Evolutionary conservation across 495 filamentous ascomycete genomes (phyloP).

Genomic region (Penicillium macrosclerotiorum): DNA sequence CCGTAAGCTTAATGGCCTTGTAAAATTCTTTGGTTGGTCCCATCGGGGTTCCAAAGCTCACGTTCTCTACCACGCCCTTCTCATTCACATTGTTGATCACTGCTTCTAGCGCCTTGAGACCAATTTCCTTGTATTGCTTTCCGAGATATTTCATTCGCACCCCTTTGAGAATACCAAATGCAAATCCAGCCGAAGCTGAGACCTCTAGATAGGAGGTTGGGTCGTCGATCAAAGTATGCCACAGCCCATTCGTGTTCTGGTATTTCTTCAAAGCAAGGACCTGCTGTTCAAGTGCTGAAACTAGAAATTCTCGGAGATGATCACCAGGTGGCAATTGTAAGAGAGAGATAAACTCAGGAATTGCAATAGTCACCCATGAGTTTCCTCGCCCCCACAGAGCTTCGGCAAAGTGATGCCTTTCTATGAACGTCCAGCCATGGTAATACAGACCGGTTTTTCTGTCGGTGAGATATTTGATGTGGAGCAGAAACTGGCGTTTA

Average conservation of each 20-base stretch:
- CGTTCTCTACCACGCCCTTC: too few relatives aligned
- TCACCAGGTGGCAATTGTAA: constrained; percentile 47
- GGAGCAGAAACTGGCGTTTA: too few relatives aligned
- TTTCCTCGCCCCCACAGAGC: constrained; percentile 60
- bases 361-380: constrained; percentile 60
- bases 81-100: too few relatives aligned
- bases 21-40: too few relatives aligned
- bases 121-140: too few relatives aligned
- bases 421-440: constrained; percentile 29
- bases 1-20: too few relatives aligned
- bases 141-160: too few relatives aligned
- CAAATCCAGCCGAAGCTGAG: constrained; percentile 66
- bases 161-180: constrained; percentile 61
- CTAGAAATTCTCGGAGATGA: constrained; percentile 47
- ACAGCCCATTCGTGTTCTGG: constrained; percentile 52
- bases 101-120: too few relatives aligned
- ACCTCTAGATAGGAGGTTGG: constrained; percentile 56
- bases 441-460: constrained; percentile 60
- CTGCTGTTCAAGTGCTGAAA: constrained; percentile 53
- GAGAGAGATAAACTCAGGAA: constrained; percentile 61
- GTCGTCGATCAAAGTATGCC: constrained; percentile 59
- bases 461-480: too few relatives aligned
- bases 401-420: constrained; percentile 57
- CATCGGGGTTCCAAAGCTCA: too few relatives aligned
- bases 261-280: constrained; percentile 47